These are phyloP conservation scores for Aspergillus pseudonomiae DNA, from an alignment of 2,329 filamentous ascomycete genomes.

Conservation along the genomic window DNA sequence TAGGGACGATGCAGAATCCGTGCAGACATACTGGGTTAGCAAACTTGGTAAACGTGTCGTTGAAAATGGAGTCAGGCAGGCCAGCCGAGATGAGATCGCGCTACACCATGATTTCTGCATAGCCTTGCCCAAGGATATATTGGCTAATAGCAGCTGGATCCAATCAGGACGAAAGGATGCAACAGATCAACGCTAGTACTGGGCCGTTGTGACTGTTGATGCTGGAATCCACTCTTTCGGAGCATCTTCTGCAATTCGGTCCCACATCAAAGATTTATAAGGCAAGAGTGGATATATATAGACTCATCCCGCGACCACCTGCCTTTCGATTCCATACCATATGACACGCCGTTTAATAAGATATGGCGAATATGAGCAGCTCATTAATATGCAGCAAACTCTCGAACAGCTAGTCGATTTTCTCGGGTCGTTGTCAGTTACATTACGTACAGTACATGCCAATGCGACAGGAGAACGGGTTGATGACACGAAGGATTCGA, in stretches of 20 bases:
- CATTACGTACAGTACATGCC: background rate
- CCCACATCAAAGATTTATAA: background rate
- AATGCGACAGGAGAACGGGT: background rate
- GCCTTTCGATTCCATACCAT: background rate
- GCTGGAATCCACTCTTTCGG: background rate
- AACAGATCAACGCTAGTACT: background rate
- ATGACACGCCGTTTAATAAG: background rate
- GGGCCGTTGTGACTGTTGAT: background rate
- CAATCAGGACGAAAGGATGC: background rate
- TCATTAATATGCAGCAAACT: background rate
- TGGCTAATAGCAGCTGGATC: background rate
- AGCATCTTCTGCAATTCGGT: background rate
- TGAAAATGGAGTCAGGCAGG: background rate
- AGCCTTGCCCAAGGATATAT: background rate
- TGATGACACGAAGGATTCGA: background rate
- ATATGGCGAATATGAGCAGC: background rate
- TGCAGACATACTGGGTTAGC: background rate
- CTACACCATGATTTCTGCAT: background rate
- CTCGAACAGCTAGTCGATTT: background rate
- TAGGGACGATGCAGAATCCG: background rate
- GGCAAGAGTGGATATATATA: background rate
- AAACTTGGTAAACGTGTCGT: background rate
- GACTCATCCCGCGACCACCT: background rate
- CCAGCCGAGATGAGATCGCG: background rate
- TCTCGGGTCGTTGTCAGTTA: background rate